Base-by-base conservation (phyloP, 345 rosid species). In the Rhizophora apiculata region DNA sequence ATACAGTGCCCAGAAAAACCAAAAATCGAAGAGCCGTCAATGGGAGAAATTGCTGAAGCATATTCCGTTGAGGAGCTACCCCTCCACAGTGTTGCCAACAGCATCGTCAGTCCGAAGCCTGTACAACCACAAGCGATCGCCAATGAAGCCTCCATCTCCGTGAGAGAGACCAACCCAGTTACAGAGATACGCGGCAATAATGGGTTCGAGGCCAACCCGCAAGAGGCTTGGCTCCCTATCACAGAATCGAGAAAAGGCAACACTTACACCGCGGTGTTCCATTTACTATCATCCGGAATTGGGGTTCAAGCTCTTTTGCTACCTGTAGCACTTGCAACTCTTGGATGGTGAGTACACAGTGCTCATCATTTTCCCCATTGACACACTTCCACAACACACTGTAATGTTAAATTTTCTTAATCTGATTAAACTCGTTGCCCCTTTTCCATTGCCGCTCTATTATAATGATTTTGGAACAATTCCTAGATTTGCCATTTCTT, bases 241-340 rank as follows among this genome's bases (percentile, higher is more conserved):
- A 85, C 89, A 0, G 85, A 82, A 63, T 85, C 89, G 0, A 81
- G 86, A 77, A 75, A 81, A 31, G 85, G 86, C 24, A 76, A 22
- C 18, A 19, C 51, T 0, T 61, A 9, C 2, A 51, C 68, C 19
- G 59, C 74, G 5, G 64, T 75, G 6, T 77, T 75, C 24, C 89
- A 82, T 66, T 63, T 77, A 55, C 10, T 85, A 19, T 76, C 71
- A n/a, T 82, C 89, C 4, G 83, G 83, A 36, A 72, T 82, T 9
- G 89, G 86, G 15, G 55, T 56, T 39, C 86, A 85, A 49, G 80
- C 76, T 34, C 85, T 85, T 34, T 9, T 71, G 20, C 89, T 85
- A 36, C 89, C 89, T 19, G 70, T 75, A 0, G 85, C 85, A 2
- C 79, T 82, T 8, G 68, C 81, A 26, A 43, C 63, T 61, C 85